Evolutionary conservation across 139 green algal genomes (phyloP), one percentile per base, ranked within the genome.

Genomic region (Chlamydomonas asymmetrica): DNA sequence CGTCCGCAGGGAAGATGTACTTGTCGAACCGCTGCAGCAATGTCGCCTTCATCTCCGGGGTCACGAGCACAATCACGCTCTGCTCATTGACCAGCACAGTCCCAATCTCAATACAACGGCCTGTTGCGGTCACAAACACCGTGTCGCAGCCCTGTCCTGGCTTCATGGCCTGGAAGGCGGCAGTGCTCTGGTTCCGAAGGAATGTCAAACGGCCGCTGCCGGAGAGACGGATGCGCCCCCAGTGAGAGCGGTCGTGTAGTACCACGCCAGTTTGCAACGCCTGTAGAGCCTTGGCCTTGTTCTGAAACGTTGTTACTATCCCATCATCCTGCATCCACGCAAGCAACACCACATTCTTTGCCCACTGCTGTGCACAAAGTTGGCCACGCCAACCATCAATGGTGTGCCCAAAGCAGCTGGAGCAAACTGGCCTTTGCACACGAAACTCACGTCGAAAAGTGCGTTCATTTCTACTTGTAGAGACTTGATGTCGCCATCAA

Each of bases 231-330:
- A 97, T 27, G 8, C 92, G 82, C 16, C 88, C 86, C 87, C 90
- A 96, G 78, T 96, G 85, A n/a, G 81, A 93, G 29, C 74, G 65
- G 81, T 96, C 91, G n/a, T 92, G 61, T 0, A 97, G 45, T 20
- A 83, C 88, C 23, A 81, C 84, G n/a, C 85, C 89, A 10, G 63
- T 66, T 22, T 79, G 61, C 32, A 88, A 54, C 13, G 87, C 85
- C 34, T 82, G 41, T 22, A 88, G 25, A 0, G 90, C 90, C 61
- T 88, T 50, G 5, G 66, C 50, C 23, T 87, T 82, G 40, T 88
- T 91, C 40, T 75, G 75, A 67, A 88, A 96, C 5, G 70, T 90
- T 4, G 80, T 39, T 0, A 84, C 72, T 0, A 91, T 49, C 22
- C 80, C 87, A 27, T 78, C 45, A 13, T 78, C 85, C 84, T 92